Percentiles rank a stretch among this genome's conserved stretches.
These are phyloP conservation scores for Neurospora sp. DNA, from an alignment of 495 filamentous ascomycete genomes.

Conservation along the genomic window DNA sequence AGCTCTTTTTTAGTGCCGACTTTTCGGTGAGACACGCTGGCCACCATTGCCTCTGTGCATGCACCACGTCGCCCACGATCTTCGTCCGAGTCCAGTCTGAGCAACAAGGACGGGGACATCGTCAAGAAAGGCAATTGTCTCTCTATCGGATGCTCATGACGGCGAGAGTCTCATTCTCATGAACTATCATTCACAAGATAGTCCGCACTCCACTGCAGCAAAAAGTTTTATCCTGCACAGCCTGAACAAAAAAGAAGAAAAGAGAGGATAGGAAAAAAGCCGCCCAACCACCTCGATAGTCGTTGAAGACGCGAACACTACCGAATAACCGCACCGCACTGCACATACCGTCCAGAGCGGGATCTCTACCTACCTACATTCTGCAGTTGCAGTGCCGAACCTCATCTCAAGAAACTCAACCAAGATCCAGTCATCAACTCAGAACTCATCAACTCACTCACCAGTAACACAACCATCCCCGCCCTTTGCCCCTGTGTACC, in stretches of 20 bases:
- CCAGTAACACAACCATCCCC: neutral
- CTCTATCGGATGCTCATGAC: neutral
- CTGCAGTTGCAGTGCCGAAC: neutral
- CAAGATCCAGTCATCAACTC: neutral
- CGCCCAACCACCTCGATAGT: neutral
- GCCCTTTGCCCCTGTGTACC: neutral
- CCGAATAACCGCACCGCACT: neutral
- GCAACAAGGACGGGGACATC: neutral
- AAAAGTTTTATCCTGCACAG: neutral
- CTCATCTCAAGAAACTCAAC: neutral
- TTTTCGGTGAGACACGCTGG: neutral
- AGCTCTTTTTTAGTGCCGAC: neutral
- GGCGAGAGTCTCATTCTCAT: neutral
- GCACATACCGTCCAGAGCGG: neutral
- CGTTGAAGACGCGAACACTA: neutral
- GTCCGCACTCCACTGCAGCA: neutral
- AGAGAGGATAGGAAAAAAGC: neutral
- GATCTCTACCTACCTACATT: neutral
- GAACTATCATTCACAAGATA: neutral
- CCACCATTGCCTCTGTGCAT: neutral
- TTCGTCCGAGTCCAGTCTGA: neutral
- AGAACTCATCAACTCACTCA: neutral
- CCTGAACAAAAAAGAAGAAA: neutral
- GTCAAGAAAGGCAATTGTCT: neutral
- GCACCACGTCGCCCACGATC: neutral